Evolutionary conservation across 2,329 filamentous ascomycete species (phyloP).

Genomic region (Calonectria crousiana): DNA sequence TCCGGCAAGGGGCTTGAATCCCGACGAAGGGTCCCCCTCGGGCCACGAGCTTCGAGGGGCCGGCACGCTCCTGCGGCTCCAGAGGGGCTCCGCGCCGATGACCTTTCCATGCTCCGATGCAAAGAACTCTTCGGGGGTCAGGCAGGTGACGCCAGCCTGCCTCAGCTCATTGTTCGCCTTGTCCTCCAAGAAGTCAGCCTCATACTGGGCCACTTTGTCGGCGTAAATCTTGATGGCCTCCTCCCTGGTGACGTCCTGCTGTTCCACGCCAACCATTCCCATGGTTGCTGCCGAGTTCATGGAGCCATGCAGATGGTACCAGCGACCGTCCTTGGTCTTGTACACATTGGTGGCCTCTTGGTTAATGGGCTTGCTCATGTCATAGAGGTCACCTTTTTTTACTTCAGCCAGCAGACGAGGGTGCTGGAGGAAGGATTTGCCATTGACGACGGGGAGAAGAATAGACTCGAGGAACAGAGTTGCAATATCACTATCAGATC

Average conservation of each 20-base stretch:
- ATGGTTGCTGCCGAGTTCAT: conserved; percentile 46
- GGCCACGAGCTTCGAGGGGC: conserved; percentile 34
- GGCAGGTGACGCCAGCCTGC: conserved; percentile 48
- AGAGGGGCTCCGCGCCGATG: conserved; percentile 11
- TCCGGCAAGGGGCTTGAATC: conserved; percentile 45
- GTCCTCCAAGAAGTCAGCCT: conserved; percentile 46
- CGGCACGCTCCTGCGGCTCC: conserved; percentile 24
- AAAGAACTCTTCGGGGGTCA: conserved; percentile 49
- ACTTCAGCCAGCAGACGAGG: conserved; percentile 27
- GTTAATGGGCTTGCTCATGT: conserved; percentile 42
- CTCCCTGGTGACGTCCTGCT: conserved; percentile 42
- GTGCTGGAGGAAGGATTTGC: conserved; percentile 27
- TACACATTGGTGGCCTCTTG: conserved; percentile 51
- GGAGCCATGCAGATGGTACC: conserved; percentile 52
- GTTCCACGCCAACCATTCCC: conserved; percentile 47
- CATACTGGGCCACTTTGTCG: conserved; percentile 39
- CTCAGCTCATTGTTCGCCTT: conserved; percentile 49
- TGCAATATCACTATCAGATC: conserved; percentile 19
- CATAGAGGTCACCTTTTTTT: conserved; percentile 19
- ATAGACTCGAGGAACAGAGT: conserved; percentile 36
- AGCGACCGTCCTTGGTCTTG: conserved; percentile 48
- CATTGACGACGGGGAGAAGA: conserved; percentile 29
- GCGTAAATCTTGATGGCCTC: conserved; percentile 43
- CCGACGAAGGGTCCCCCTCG: conserved; percentile 10
- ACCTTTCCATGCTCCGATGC: conserved; percentile 37